Evolutionary conservation across 805 yeast species (phyloP).

Genomic region (Yamadazyma ubonensis): DNA sequence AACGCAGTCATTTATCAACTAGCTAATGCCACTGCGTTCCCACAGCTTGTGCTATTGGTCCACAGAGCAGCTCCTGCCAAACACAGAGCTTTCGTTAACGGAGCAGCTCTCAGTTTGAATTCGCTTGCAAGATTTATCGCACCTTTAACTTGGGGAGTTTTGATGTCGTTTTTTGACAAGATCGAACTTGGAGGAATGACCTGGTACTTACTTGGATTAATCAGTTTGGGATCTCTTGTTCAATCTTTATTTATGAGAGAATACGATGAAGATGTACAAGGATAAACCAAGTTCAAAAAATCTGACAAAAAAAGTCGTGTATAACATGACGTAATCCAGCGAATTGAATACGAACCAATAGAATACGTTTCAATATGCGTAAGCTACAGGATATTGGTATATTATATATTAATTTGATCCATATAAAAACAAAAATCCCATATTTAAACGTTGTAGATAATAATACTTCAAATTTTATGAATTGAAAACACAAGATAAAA

Average conservation of each 20-base stretch:
- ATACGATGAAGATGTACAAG: slow-evolving; percentile 22
- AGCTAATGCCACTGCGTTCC: slow-evolving; percentile 48
- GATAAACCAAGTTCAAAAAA: neutral
- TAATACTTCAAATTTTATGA: slow-evolving; percentile 9
- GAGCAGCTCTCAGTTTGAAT: slow-evolving; percentile 51
- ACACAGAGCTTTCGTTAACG: slow-evolving; percentile 59
- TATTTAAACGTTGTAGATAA: slow-evolving; percentile 5
- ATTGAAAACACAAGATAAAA: slow-evolving; percentile 1
- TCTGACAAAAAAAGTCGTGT: neutral
- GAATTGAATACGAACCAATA: no score
- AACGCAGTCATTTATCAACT: slow-evolving; percentile 28
- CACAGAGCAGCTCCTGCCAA: slow-evolving; percentile 54
- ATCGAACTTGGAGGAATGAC: slow-evolving; percentile 26
- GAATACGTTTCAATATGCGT: no score
- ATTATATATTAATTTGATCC: slow-evolving; percentile 9
- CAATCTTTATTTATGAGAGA: slow-evolving; percentile 27
- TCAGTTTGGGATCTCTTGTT: slow-evolving; percentile 20
- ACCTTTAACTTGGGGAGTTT: slow-evolving; percentile 55
- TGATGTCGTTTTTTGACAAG: slow-evolving; percentile 31
- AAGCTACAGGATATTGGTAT: slow-evolving; percentile 1
- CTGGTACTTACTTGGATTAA: slow-evolving; percentile 30
- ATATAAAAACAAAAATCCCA: slow-evolving; percentile 11
- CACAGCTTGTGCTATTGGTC: slow-evolving; percentile 52
- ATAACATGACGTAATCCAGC: neutral
- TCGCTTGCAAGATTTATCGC: slow-evolving; percentile 58